Evolutionary conservation across 164 flowering plant genomes (phyloP), one percentile per base, ranked within the genome.

Genomic region (Paratinospora sagittata): DNA sequence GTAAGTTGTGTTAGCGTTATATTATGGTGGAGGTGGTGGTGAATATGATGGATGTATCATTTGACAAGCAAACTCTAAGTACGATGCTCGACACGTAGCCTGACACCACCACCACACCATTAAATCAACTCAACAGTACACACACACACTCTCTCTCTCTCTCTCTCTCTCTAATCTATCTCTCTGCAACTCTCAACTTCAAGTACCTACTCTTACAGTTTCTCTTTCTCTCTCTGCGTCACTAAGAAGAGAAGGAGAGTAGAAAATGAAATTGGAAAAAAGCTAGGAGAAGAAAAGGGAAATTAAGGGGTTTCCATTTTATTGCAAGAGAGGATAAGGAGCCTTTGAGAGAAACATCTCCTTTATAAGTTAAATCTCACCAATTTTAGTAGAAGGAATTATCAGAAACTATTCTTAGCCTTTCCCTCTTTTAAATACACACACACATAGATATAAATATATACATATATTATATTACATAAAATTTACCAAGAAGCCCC

Each of bases 371-470:
- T 55, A 36, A 64, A 62, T 37, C 43, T 66, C 47, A 52, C 76
- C 73, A 58, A 13, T 73, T 75, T 70, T 66, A 49, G 81, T 47
- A 45, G 64, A 68, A 62, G 72, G 73, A 74, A 78, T 73, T 73
- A 41, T 70, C 68, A 63, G 73, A 30, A 36, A 13, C 61, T 65
- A 27, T 36, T 67, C 63, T 67, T 36, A 61, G 61, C 68, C 47
- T 27, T 63, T 47, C 62, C 61, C 27, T 63, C 34, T 70, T 63
- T 60, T 33, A 47, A n/a, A 26, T 39, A 68, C 62, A 33, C 69
- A 43, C 47, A 24, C 14, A 16, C 30, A 24, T 27, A 30, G 12
- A 63, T 26, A 12, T 63, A 52, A 21, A 16, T 16, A 16, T 57
- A 66, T 19, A 33, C 36, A 66, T 34, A 2, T 37, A 2, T 39